Conservation (phyloP, 305 asterid genomes). For the Lippia alba region DNA sequence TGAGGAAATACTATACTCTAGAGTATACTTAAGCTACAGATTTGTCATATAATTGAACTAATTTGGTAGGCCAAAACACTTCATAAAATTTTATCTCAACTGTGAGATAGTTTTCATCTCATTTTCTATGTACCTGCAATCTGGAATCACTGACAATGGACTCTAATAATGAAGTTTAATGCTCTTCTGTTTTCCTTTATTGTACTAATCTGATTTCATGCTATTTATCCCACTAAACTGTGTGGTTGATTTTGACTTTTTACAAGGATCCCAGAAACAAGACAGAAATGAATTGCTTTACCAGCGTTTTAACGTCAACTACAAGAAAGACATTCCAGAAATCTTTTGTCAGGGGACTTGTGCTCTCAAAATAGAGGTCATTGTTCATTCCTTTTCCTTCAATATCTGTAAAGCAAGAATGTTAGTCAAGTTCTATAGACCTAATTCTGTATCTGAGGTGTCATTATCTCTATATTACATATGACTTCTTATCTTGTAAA, state of each 20-base stretch:
- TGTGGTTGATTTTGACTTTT: constrained; percentile 20
- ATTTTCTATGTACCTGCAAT: not conserved
- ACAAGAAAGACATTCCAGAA: constrained; percentile 64
- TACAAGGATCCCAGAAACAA: constrained; percentile 72
- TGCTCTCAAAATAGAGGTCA: constrained; percentile 68
- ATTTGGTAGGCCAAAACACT: not conserved
- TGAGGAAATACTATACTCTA: not conserved
- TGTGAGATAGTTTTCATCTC: not conserved
- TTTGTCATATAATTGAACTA: not conserved
- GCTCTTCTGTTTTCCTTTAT: not conserved
- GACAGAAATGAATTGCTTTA: constrained; percentile 75
- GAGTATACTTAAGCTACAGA: not conserved
- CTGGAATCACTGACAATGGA: not conserved
- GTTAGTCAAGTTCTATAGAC: too few relatives aligned
- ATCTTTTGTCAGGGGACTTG: constrained; percentile 93
- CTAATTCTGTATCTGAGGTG: too few relatives aligned
- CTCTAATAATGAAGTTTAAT: not conserved
- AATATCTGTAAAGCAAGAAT: too few relatives aligned
- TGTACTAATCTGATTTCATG: not conserved
- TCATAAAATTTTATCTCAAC: not conserved
- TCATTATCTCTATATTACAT: too few relatives aligned
- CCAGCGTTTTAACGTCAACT: constrained; percentile 68
- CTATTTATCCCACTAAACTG: not conserved
- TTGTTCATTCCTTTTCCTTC: constrained; percentile 13
- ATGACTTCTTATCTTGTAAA: too few relatives aligned